Percentiles rank a stretch among this genome's conserved stretches.
phyloP scores from a whole-genome alignment of 805 yeast species.

The Yarrowia alimentaria region DNA sequence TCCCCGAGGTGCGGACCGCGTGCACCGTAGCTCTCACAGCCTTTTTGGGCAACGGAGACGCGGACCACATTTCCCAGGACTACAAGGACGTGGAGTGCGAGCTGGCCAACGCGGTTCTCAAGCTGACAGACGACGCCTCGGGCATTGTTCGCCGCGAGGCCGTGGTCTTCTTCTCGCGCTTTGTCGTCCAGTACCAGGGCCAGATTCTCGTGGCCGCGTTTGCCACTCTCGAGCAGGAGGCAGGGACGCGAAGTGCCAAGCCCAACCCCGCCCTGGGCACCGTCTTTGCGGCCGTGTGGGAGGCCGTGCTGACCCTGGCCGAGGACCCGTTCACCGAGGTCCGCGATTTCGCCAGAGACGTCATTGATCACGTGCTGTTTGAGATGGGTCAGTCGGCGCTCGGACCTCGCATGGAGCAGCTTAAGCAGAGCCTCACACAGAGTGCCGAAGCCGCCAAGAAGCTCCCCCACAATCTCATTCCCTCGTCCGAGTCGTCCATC shows the following conservation, averaged over 20 bases:
- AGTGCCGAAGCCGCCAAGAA: conserved; percentile 1
- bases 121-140: conserved; percentile 80
- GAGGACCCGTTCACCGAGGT: conserved; percentile 89
- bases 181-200: conserved; percentile 64
- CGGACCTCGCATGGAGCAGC: conserved; percentile 57
- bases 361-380: conserved; percentile 69
- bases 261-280: conserved; percentile 81
- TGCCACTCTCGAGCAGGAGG: conserved; percentile 77
- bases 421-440: conserved; percentile 30
- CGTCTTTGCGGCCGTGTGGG: conserved; percentile 82
- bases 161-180: conserved; percentile 69
- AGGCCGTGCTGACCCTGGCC: conserved; percentile 70
- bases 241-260: no score
- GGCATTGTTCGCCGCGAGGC: conserved; percentile 85
- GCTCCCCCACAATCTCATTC: conserved; percentile 2
- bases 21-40: conserved; percentile 69
- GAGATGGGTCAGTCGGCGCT: conserved; percentile 65
- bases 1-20: conserved; percentile 92
- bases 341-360: conserved; percentile 63
- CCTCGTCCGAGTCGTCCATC: not conserved
- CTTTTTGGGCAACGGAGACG: conserved; percentile 49
- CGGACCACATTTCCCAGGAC: conserved; percentile 28
- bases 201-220: conserved; percentile 86
- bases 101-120: conserved; percentile 64
- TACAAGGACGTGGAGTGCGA: conserved; percentile 43